Conservation (phyloP, 2,329 filamentous ascomycete species). For the Penicillium sp. region DNA sequence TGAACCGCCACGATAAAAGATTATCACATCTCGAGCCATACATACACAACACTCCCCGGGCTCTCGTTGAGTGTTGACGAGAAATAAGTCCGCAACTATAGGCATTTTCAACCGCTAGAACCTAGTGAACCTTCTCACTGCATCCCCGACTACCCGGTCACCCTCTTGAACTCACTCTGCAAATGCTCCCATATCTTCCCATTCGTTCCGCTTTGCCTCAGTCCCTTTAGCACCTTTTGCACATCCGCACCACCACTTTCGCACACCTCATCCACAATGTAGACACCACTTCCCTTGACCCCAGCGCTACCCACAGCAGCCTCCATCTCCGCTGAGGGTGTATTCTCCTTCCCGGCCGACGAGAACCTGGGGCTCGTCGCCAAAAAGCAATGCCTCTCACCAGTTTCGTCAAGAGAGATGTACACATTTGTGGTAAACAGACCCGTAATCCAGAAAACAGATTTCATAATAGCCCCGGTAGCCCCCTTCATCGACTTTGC, state of each 20-base stretch:
- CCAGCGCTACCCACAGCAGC: neutral
- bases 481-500: neutral
- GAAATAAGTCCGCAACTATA: too few species aligned
- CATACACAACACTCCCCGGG: too few species aligned
- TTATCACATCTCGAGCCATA: too few species aligned
- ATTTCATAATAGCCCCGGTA: neutral
- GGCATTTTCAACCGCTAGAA: too few species aligned
- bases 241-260: neutral
- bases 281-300: neutral
- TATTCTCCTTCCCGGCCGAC: neutral
- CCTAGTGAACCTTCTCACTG: neutral
- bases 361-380: neutral
- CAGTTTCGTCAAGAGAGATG: neutral
- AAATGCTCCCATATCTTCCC: constrained; percentile 2
- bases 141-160: neutral
- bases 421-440: neutral
- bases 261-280: neutral
- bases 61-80: too few species aligned
- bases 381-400: neutral
- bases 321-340: neutral
- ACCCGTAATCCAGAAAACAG: neutral
- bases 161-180: neutral
- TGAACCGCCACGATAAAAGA: too few species aligned
- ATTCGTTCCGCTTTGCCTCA: neutral
- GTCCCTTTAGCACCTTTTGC: neutral